A percentile compares a stretch with the other conserved stretches of the same genome.
Evolutionary conservation across 192 early-diverging fungal species (phyloP).

Genomic region (Coemansia sp.): DNA sequence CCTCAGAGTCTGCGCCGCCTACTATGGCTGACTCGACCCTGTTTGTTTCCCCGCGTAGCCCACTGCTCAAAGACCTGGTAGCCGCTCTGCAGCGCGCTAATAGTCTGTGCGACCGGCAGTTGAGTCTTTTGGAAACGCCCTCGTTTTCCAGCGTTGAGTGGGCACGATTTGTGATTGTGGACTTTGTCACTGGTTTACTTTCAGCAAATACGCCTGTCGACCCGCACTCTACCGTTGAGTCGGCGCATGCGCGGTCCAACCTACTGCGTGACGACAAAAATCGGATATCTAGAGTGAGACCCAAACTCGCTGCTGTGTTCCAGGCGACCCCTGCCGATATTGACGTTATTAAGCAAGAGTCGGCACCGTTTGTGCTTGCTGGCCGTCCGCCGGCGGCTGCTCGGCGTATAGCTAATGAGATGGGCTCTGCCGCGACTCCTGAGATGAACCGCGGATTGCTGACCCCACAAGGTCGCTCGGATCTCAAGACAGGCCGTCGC

Average conservation of each 20-base stretch:
- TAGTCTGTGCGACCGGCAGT: conserved; percentile 35
- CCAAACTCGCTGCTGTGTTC: conserved; percentile 28
- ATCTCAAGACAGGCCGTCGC: conserved; percentile 44
- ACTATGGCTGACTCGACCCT: not conserved
- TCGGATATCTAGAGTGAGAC: conserved; percentile 26
- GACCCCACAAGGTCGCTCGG: conserved; percentile 52
- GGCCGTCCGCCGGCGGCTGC: not conserved
- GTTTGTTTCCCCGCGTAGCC: conserved; percentile 13
- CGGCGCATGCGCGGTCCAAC: conserved; percentile 28
- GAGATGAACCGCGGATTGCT: conserved; percentile 49
- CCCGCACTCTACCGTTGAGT: conserved; percentile 12
- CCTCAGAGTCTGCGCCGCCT: not conserved
- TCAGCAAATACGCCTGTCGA: conserved; percentile 14
- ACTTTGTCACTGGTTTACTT: conserved; percentile 28
- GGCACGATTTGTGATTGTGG: conserved; percentile 26
- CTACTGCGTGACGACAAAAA: conserved; percentile 25
- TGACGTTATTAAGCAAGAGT: conserved; percentile 22
- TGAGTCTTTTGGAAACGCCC: conserved; percentile 26
- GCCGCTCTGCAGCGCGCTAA: conserved; percentile 30
- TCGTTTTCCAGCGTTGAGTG: conserved; percentile 36
- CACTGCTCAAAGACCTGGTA: conserved; percentile 16
- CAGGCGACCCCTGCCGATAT: conserved; percentile 20
- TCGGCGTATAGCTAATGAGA: conserved; percentile 13
- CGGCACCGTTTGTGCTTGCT: conserved; percentile 4
- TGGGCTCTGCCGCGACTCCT: conserved; percentile 10